Conservation (phyloP, 106 monocot species). For the Allium fistulosum region DNA sequence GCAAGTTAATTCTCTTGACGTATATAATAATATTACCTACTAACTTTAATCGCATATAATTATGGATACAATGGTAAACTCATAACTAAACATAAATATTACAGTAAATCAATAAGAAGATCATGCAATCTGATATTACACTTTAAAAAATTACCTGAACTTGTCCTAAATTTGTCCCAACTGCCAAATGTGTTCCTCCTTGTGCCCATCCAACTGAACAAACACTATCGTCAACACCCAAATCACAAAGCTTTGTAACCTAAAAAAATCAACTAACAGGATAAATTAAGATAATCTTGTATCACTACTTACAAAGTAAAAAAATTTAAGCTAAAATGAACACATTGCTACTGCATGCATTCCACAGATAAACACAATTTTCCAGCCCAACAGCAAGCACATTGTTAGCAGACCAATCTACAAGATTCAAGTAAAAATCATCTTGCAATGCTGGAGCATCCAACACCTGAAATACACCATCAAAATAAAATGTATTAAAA, state of each 20-base stretch:
- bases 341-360: conserved; percentile 98
- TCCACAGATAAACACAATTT: conserved; percentile 98
- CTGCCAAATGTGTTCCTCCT: conserved; percentile 74
- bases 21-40: too few relatives aligned
- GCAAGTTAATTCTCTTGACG: too few relatives aligned
- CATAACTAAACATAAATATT: too few relatives aligned
- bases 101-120: too few relatives aligned
- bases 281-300: too few relatives aligned
- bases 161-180: conserved; percentile 86
- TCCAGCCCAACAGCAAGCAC: conserved; percentile 85
- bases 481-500: neutral
- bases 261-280: conserved; percentile 3
- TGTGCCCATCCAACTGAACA: conserved; percentile 98
- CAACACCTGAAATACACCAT: conserved; percentile 52
- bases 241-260: conserved; percentile 90
- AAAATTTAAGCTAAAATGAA: neutral
- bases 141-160: conserved; percentile 47
- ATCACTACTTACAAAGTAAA: too few relatives aligned
- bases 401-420: conserved; percentile 94
- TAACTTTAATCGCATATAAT: too few relatives aligned
- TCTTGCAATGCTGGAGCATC: conserved; percentile 97
- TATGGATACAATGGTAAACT: too few relatives aligned
- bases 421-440: conserved; percentile 96
- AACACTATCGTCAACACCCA: conserved; percentile 85
- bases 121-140: too few relatives aligned